A percentile compares a stretch with the other conserved stretches of the same genome.
phyloP scores from a whole-genome alignment of 148 eudicot genomes.

The Nyssa sinensis region DNA sequence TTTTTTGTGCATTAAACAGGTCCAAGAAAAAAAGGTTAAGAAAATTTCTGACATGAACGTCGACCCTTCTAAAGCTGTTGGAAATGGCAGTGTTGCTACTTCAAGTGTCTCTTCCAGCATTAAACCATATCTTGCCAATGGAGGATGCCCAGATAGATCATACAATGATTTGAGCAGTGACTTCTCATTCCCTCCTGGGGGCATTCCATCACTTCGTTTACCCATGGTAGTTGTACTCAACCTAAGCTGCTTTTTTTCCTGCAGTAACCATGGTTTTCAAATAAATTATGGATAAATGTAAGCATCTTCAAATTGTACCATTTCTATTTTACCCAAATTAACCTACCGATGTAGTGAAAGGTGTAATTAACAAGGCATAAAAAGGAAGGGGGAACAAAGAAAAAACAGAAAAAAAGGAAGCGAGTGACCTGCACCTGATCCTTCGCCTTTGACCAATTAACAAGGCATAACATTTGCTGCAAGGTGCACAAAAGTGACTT shows the following conservation, averaged over 20 bases:
- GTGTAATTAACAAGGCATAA: neutral
- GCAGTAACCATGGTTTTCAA: neutral
- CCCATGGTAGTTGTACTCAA: constrained; percentile 66
- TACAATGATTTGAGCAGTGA: constrained; percentile 40
- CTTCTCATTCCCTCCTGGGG: constrained; percentile 57
- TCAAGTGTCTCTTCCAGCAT: constrained; percentile 46
- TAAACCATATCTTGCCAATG: constrained; percentile 49
- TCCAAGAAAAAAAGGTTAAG: constrained; percentile 86
- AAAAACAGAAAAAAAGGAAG: neutral
- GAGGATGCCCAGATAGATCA: constrained; percentile 39
- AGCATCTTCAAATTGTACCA: neutral
- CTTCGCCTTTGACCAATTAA: too few species aligned
- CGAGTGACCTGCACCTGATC: too few species aligned
- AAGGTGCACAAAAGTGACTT: neutral
- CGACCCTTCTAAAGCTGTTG: constrained; percentile 55
- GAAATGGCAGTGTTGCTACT: constrained; percentile 49
- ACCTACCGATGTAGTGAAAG: neutral
- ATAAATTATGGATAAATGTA: neutral
- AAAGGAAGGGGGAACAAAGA: neutral
- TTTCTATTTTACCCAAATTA: neutral
- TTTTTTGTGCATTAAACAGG: constrained; percentile 39
- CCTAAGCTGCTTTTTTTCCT: constrained; percentile 18
- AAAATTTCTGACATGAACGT: constrained; percentile 60
- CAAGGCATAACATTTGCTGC: too few species aligned
- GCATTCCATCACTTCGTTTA: constrained; percentile 57